Percentiles rank a stretch among this genome's conserved stretches.
These are phyloP conservation scores for Sanguinoderma infundibulare DNA, from an alignment of 1,284 basidiomycete genomes.

Conservation along the genomic window DNA sequence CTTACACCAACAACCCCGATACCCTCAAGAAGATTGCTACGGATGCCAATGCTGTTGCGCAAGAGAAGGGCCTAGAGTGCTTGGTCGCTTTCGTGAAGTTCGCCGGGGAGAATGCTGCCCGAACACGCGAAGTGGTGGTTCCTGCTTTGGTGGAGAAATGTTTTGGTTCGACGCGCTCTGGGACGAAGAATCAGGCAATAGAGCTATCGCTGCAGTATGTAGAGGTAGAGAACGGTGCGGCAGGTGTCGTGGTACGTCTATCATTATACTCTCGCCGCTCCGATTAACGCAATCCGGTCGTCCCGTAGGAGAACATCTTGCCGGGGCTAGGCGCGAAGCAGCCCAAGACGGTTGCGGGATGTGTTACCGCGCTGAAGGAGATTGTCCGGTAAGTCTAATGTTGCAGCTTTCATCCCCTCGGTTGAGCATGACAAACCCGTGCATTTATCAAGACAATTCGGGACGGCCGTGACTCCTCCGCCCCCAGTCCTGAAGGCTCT, in stretches of 20 bases:
- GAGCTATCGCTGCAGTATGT: constrained; percentile 91
- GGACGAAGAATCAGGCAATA: constrained; percentile 89
- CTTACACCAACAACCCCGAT: constrained; percentile 81
- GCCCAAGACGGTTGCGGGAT: constrained; percentile 91
- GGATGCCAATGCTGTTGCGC: constrained; percentile 96
- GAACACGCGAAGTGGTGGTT: constrained; percentile 81
- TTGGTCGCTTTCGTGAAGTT: constrained; percentile 87
- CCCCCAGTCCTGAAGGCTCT: constrained; percentile 84
- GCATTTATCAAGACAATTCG: constrained; percentile 68
- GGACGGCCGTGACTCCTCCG: constrained; percentile 78
- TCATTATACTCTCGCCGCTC: constrained; percentile 21
- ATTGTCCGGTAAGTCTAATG: constrained; percentile 57
- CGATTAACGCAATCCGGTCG: constrained; percentile 31
- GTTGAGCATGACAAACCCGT: neutral
- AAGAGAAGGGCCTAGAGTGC: constrained; percentile 95
- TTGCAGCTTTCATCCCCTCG: neutral
- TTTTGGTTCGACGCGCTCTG: constrained; percentile 88
- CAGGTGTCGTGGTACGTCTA: constrained; percentile 84
- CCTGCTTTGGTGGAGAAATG: constrained; percentile 96
- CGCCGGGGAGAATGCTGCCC: constrained; percentile 87
- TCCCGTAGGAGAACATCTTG: constrained; percentile 76
- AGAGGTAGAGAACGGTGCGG: constrained; percentile 91
- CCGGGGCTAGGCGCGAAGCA: constrained; percentile 90
- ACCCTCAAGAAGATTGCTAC: constrained; percentile 86
- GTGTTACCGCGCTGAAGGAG: constrained; percentile 83